Percentiles rank a stretch among this genome's conserved stretches.
These are phyloP conservation scores for Cytospora schulzeri DNA, from an alignment of 2,329 filamentous ascomycete species.

Conservation along the genomic window DNA sequence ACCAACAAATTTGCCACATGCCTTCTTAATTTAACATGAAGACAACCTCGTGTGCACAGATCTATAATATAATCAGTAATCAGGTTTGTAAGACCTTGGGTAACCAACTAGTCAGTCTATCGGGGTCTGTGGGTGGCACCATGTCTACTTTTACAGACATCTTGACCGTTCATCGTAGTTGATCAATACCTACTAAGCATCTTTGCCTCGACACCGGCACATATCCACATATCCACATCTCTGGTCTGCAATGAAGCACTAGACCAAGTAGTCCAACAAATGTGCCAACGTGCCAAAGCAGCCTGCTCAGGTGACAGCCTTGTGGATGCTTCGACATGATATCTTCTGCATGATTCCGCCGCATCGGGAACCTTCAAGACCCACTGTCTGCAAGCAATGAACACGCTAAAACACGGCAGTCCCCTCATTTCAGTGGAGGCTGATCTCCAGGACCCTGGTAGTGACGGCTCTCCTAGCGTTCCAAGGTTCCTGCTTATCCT, in stretches of 20 bases:
- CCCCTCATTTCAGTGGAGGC: background rate
- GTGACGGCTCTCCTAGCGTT: slow-evolving; percentile 14
- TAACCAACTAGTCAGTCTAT: no score
- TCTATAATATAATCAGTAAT: background rate
- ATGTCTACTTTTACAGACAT: background rate
- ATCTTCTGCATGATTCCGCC: background rate
- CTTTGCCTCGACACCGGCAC: no score
- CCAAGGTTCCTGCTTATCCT: slow-evolving; percentile 20
- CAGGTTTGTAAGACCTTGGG: background rate
- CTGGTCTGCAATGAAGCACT: no score
- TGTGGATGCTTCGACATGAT: background rate
- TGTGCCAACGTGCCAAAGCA: background rate
- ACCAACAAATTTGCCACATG: no score
- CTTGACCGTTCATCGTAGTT: background rate
- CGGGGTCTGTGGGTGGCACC: no score
- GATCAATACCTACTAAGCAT: no score
- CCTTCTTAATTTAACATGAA: no score
- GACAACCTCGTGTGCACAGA: no score
- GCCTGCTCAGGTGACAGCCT: no score
- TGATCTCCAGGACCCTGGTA: background rate
- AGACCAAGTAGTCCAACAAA: background rate
- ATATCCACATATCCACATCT: no score
- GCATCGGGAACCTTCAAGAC: background rate
- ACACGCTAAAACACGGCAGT: background rate
- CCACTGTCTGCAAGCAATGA: background rate